These are phyloP conservation scores for Neoboletus subvelutipes DNA, from an alignment of 768 basidiomycete species.

Conservation along the genomic window DNA sequence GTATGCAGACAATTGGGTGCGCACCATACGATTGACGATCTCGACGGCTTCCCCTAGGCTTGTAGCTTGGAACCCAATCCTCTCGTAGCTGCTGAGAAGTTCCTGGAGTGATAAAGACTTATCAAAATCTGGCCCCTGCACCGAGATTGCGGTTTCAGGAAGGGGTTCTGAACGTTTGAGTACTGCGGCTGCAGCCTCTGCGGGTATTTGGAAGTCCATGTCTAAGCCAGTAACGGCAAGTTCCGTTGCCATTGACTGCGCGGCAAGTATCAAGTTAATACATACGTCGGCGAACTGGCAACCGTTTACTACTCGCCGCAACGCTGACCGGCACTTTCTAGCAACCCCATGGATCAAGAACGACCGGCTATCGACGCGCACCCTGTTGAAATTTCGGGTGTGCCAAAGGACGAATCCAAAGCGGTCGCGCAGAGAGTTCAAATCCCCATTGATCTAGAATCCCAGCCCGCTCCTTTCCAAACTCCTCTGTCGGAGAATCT, in stretches of 20 bases:
- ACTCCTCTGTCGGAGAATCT: background rate
- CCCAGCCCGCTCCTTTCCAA: slow-evolving; percentile 6
- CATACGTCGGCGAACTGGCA: background rate
- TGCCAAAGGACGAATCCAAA: slow-evolving; percentile 8
- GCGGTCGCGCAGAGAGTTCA: slow-evolving; percentile 10
- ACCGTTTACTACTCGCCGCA: background rate
- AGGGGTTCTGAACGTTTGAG: slow-evolving; percentile 74
- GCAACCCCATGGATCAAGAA: slow-evolving; percentile 20
- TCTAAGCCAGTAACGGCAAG: slow-evolving; percentile 24
- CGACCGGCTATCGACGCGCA: slow-evolving; percentile 4
- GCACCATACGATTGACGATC: slow-evolving; percentile 91
- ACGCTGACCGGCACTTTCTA: background rate
- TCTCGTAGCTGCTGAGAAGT: slow-evolving; percentile 77
- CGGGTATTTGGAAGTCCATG: slow-evolving; percentile 42
- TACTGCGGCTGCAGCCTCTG: slow-evolving; percentile 69
- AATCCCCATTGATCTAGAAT: slow-evolving; percentile 2
- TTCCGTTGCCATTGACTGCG: slow-evolving; percentile 18
- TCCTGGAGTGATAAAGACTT: slow-evolving; percentile 59
- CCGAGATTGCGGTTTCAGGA: slow-evolving; percentile 60
- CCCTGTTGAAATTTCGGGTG: background rate
- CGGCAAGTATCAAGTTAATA: background rate
- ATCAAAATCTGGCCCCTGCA: slow-evolving; percentile 88
- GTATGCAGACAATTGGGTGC: slow-evolving; percentile 4
- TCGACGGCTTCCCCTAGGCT: slow-evolving; percentile 85
- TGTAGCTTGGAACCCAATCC: slow-evolving; percentile 97